Percentiles rank a stretch among this genome's conserved stretches.
phyloP scores from a whole-genome alignment of 2,329 filamentous ascomycete species.

The Aspergillus jensenii region DNA sequence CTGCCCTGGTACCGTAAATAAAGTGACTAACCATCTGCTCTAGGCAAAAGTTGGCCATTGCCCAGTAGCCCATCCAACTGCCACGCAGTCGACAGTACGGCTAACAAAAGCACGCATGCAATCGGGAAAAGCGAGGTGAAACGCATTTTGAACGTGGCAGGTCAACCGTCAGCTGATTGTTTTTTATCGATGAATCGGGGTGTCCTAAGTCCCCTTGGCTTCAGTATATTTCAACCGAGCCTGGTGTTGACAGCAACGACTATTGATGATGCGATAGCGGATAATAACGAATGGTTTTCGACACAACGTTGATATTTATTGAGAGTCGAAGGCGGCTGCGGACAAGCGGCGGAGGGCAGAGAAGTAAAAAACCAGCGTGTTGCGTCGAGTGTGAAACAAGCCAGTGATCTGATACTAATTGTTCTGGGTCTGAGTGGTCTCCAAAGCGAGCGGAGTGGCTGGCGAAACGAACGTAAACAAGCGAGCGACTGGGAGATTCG shows the following conservation, averaged over 20 bases:
- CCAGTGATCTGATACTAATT: slow-evolving; percentile 18
- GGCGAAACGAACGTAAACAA: slow-evolving; percentile 20
- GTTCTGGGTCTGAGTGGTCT: slow-evolving; percentile 9
- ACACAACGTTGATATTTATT: neutral
- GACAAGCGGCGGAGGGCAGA: neutral
- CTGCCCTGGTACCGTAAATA: neutral
- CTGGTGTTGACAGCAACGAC: slow-evolving; percentile 10
- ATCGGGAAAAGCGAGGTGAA: slow-evolving; percentile 29
- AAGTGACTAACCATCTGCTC: slow-evolving; percentile 26
- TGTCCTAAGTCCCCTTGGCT: neutral
- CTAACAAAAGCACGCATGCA: slow-evolving; percentile 35
- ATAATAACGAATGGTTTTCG: neutral
- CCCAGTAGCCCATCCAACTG: slow-evolving; percentile 21
- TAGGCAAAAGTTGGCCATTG: slow-evolving; percentile 21
- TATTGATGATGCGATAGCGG: neutral
- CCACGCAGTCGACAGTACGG: slow-evolving; percentile 32
- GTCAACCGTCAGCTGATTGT: neutral
- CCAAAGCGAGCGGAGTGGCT: slow-evolving; percentile 13
- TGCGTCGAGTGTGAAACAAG: slow-evolving; percentile 18
- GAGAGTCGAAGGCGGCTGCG: neutral
- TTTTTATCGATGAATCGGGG: neutral
- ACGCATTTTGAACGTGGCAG: slow-evolving; percentile 30
- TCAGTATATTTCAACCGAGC: neutral
- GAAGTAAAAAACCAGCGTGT: neutral
- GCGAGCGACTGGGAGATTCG: slow-evolving; percentile 20